Conservation (phyloP, 768 basidiomycete species). For the Cystobasidium onofrii region DNA sequence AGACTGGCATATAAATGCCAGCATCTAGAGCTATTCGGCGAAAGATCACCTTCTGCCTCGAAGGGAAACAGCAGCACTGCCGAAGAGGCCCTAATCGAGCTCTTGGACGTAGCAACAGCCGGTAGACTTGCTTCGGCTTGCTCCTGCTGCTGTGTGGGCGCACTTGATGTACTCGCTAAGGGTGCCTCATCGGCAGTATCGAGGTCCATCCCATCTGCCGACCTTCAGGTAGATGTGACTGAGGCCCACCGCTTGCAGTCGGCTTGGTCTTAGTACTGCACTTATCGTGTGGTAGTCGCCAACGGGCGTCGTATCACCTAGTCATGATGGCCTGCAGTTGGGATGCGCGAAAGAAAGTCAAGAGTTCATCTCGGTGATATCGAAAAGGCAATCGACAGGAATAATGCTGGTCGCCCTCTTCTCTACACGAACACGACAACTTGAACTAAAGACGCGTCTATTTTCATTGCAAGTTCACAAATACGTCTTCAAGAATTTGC, state of each 20-base stretch:
- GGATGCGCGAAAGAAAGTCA: background rate
- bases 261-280: background rate
- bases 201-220: constrained; percentile 11
- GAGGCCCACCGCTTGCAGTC: background rate
- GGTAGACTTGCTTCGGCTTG: background rate
- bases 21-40: background rate
- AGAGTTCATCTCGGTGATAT: background rate
- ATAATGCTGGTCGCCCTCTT: background rate
- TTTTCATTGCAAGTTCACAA: background rate
- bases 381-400: background rate
- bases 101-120: background rate
- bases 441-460: too few species aligned
- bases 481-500: background rate
- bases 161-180: background rate
- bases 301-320: background rate
- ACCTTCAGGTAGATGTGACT: background rate
- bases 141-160: background rate
- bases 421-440: background rate
- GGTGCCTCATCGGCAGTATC: background rate
- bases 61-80: background rate
- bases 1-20: background rate
- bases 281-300: background rate
- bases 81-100: background rate
- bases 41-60: constrained; percentile 5
- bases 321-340: background rate